Conservation (phyloP, 2,329 filamentous ascomycete genomes). For the Fusarium illudens region DNA sequence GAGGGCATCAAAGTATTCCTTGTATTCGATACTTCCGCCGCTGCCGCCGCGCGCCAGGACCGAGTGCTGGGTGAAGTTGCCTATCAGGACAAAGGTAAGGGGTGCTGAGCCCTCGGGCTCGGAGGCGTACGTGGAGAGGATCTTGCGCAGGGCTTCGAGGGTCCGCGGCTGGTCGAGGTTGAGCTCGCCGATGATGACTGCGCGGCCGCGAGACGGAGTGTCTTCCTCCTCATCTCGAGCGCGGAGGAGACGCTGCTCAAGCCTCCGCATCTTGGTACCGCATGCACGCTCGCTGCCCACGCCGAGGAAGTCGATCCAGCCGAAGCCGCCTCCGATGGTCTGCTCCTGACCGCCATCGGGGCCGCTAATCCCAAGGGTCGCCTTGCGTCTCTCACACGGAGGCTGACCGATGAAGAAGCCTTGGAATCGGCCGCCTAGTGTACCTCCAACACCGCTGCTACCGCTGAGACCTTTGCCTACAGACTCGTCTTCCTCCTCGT, state of each 20-base stretch:
- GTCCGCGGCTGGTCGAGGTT: conserved; percentile 86
- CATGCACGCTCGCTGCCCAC: conserved; percentile 88
- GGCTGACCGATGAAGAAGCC: conserved; percentile 92
- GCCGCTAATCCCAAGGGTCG: conserved; percentile 76
- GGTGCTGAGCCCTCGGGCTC: conserved; percentile 72
- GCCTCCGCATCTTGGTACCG: conserved; percentile 81
- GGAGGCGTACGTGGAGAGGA: conserved; percentile 77
- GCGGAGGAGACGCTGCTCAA: conserved; percentile 75
- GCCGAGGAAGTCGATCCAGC: conserved; percentile 96
- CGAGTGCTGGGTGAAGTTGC: conserved; percentile 78
- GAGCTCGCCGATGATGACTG: conserved; percentile 85
- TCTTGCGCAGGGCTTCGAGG: conserved; percentile 80
- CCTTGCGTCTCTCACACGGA: conserved; percentile 83
- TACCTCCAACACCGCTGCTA: conserved; percentile 84
- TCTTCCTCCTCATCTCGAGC: conserved; percentile 47
- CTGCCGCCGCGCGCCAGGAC: conserved; percentile 74
- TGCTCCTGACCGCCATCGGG: conserved; percentile 65
- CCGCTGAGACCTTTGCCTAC: conserved; percentile 75
- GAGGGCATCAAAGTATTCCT: conserved; percentile 92
- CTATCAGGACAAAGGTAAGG: conserved; percentile 81
- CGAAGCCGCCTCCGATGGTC: conserved; percentile 82
- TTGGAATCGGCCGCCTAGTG: conserved; percentile 90
- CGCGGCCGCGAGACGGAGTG: conserved; percentile 55
- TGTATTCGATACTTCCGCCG: conserved; percentile 91
- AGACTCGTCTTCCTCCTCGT: conserved; percentile 87